Conservation (phyloP, 2,329 filamentous ascomycete genomes). For the Chrysoporthe cubensis region DNA sequence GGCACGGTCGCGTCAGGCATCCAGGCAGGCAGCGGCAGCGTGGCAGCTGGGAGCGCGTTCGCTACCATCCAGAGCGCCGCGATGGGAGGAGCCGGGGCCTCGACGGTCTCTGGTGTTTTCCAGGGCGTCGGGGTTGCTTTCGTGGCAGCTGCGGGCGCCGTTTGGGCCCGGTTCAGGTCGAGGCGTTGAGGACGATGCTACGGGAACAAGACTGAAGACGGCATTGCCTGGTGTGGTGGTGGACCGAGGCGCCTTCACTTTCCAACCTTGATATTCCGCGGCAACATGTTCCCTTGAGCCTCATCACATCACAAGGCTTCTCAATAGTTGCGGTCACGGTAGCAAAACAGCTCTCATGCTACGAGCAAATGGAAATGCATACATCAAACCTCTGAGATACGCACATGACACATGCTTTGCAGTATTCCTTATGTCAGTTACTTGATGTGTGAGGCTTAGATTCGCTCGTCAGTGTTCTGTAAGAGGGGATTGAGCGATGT, state of each 20-base stretch:
- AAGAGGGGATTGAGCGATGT: not conserved
- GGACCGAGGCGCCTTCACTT: not conserved
- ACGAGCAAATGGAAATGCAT: not conserved
- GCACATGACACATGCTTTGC: not conserved
- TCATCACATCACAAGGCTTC: not conserved
- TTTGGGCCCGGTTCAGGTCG: constrained; percentile 6
- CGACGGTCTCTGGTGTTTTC: constrained; percentile 22
- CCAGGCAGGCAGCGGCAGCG: constrained; percentile 29
- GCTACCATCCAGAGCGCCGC: constrained; percentile 33
- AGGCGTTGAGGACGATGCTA: not conserved
- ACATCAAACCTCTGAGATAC: not conserved
- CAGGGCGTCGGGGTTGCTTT: constrained; percentile 25
- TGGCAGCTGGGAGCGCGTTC: constrained; percentile 30
- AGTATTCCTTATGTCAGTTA: not conserved
- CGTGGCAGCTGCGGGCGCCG: constrained; percentile 7
- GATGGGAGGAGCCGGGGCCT: constrained; percentile 31
- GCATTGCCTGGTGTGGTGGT: not conserved
- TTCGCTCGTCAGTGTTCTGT: not conserved
- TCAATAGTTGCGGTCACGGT: not conserved
- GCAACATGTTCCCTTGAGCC: not conserved
- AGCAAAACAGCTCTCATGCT: no score
- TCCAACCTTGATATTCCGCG: not conserved
- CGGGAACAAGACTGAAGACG: not conserved
- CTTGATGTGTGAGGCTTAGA: not conserved
- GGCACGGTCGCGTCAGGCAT: constrained; percentile 31